A percentile compares a stretch with the other conserved stretches of the same genome.
phyloP scores from a whole-genome alignment of 129 eudicot species.

The Dittrichia graveolens region DNA sequence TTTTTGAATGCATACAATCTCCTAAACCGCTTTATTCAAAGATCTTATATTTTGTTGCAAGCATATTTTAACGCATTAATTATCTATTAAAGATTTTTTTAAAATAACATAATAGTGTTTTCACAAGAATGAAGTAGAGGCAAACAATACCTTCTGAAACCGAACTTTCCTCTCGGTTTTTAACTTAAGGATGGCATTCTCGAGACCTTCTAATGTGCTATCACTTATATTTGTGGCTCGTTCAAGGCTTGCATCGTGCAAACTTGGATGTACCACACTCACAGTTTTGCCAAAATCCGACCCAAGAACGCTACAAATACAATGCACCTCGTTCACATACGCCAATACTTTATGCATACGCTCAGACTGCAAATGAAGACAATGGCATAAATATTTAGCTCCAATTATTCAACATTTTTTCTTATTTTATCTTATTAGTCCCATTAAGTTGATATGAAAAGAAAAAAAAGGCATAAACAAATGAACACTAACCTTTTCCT shows the following conservation, averaged over 20 bases:
- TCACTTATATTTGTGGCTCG: constrained; percentile 74
- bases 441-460: constrained; percentile 9
- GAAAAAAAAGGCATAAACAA: constrained; percentile 2
- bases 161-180: constrained; percentile 69
- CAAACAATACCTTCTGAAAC: constrained; percentile 59
- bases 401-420: background rate
- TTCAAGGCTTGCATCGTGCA: constrained; percentile 50
- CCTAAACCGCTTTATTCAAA: too few relatives aligned
- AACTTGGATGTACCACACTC: constrained; percentile 75
- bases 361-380: constrained; percentile 54
- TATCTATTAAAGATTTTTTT: too few relatives aligned
- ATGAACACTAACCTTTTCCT: constrained; percentile 62
- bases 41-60: too few relatives aligned
- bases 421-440: too few relatives aligned
- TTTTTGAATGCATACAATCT: too few relatives aligned
- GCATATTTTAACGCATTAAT: too few relatives aligned
- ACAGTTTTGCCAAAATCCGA: constrained; percentile 68
- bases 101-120: too few relatives aligned
- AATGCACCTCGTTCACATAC: constrained; percentile 72
- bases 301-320: constrained; percentile 58
- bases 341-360: constrained; percentile 69
- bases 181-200: constrained; percentile 58
- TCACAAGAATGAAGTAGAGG: background rate
- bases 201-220: constrained; percentile 61
- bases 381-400: constrained; percentile 9